A percentile compares a stretch with the other conserved stretches of the same genome.
Conservation (phyloP, 345 rosid species). For the Kernera saxatilis region DNA sequence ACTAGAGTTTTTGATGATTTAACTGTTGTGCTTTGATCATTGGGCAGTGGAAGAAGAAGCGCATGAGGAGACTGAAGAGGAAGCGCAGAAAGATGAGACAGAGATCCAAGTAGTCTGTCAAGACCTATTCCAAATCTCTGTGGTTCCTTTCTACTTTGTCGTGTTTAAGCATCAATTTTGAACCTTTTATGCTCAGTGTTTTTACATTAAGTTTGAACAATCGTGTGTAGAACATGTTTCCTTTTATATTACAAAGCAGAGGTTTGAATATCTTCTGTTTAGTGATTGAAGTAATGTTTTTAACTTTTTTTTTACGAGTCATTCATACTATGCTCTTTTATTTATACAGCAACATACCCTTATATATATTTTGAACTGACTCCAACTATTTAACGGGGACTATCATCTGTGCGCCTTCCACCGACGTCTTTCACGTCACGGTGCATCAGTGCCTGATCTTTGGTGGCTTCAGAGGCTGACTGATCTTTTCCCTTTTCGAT, state of each 20-base stretch:
- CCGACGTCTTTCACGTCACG: not conserved
- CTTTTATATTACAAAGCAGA: not conserved
- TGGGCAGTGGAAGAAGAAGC: constrained; percentile 41
- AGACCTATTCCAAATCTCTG: not conserved
- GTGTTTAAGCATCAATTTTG: not conserved
- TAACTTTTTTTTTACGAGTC: no score
- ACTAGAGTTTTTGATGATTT: not conserved
- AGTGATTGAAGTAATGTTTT: not conserved
- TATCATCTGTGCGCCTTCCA: not conserved
- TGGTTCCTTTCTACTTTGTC: not conserved
- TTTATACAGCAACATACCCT: not conserved
- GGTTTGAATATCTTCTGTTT: not conserved
- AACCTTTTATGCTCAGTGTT: not conserved
- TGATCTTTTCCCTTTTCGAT: constrained; percentile 2
- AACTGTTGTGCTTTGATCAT: not conserved
- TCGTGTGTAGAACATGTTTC: constrained; percentile 10
- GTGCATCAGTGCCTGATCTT: not conserved
- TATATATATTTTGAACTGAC: not conserved
- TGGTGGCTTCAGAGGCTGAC: not conserved
- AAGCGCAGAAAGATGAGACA: constrained; percentile 43
- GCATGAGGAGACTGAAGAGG: constrained; percentile 41
- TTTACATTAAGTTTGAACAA: not conserved
- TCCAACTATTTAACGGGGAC: not conserved
- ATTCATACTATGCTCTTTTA: not conserved
- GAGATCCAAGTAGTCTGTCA: constrained; percentile 26